Evolutionary conservation across 2,329 filamentous ascomycete species (phyloP).

Genomic region (Trematosphaeria pertusa): DNA sequence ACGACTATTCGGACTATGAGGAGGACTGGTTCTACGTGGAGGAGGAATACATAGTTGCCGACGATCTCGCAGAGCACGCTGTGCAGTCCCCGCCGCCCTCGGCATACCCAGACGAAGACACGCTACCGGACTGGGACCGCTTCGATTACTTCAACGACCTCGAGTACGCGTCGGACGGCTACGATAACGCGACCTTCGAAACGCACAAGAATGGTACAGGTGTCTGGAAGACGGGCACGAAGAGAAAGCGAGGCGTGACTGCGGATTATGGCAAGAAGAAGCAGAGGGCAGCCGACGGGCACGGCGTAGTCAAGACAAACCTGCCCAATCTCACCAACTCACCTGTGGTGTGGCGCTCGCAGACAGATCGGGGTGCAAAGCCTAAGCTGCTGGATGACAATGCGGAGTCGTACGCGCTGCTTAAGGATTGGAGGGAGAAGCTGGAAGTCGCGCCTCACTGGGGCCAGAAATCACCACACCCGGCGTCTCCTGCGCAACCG

Average conservation of each 20-base stretch:
- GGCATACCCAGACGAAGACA: slow-evolving; percentile 39
- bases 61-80: slow-evolving; percentile 58
- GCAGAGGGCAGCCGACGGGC: slow-evolving; percentile 18
- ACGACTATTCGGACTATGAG: slow-evolving; percentile 44
- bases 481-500: slow-evolving; percentile 18
- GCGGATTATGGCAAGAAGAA: slow-evolving; percentile 34
- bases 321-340: slow-evolving; percentile 24
- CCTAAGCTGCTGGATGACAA: slow-evolving; percentile 36
- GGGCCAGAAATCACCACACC: slow-evolving; percentile 24
- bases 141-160: slow-evolving; percentile 58
- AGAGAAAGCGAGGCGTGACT: slow-evolving; percentile 36
- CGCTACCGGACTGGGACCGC: slow-evolving; percentile 52
- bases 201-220: slow-evolving; percentile 18
- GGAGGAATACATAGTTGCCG: slow-evolving; percentile 52
- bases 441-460: slow-evolving; percentile 40
- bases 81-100: slow-evolving; percentile 52
- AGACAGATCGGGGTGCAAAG: slow-evolving; percentile 30
- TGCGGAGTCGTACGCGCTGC: slow-evolving; percentile 46
- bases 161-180: slow-evolving; percentile 56
- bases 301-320: slow-evolving; percentile 7
- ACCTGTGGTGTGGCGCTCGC: slow-evolving; percentile 45
- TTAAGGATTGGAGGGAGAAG: slow-evolving; percentile 55
- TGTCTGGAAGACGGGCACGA: slow-evolving; percentile 30
- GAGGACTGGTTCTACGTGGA: slow-evolving; percentile 56
- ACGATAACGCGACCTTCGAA: slow-evolving; percentile 50